Evolutionary conservation across 129 eudicot species (phyloP), one percentile per base, ranked within the genome.

Genomic region (Ambrosia trifida): DNA sequence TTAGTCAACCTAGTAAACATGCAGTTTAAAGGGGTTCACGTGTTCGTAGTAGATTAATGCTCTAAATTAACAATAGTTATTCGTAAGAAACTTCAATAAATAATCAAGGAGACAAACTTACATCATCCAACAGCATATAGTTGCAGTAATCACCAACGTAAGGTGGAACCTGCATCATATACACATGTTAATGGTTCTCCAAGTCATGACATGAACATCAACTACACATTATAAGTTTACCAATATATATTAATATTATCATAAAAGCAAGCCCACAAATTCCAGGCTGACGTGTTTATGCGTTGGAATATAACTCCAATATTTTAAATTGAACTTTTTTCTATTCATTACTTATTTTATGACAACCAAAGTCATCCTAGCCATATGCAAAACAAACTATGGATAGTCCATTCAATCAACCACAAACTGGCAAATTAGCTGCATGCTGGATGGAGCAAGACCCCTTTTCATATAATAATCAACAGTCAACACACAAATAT

Each of bases 81-180:
- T 54, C 4, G 14, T 19, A 65, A 14, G 11, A 19, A 38, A 71
- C 31, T 46, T 41, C 17, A 56, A 32, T 24, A 2, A 33, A 28
- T 30, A 46, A 47, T 53, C 38, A 16, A 53, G 32, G 70, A 63
- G 47, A 11, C 50, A 70, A 68, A 79, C 97, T 93, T 89, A 93
- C 98, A 93, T 93, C 98, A 93, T 87, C 98, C 98, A 93, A 65
- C 96, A 89, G 77, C 98, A 93, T 60, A 93, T 82, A 33, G 95
- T 87, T 46, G 98, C 98, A 17, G 98, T 93, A 71, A 85, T 82
- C 69, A 93, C 78, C 95, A 93, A 67, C 41, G 98, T 93, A 24
- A 89, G 70, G 82, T 93, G 96, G 51, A 93, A 73, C 95, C 98
- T 89, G 90, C 38, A 57, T 36, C 12, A 28, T 11, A 57, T 51